A percentile compares a stretch with the other conserved stretches of the same genome.
Evolutionary conservation across 1,284 basidiomycete species (phyloP).

Genomic region (Butyriboletus appendiculatus): DNA sequence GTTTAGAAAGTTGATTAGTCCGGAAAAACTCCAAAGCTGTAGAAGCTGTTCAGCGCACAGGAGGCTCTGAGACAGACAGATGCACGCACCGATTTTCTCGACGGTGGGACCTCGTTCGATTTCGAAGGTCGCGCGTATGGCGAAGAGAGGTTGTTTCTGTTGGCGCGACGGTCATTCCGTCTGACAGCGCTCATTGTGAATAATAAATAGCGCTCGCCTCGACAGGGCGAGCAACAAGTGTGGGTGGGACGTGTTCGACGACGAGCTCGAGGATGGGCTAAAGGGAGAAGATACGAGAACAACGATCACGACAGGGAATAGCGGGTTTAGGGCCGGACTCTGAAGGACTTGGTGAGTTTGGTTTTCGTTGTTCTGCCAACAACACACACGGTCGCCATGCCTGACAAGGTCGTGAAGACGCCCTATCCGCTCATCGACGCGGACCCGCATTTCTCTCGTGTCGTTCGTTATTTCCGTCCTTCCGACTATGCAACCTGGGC

Average conservation of each 20-base stretch:
- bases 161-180: conserved; percentile 41
- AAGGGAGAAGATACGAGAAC: conserved; percentile 19
- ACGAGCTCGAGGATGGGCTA: conserved; percentile 10
- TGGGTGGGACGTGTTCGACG: conserved; percentile 4
- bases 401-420: conserved; percentile 67
- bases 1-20: conserved; percentile 48
- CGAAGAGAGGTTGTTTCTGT: conserved; percentile 38
- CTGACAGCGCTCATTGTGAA: conserved; percentile 53
- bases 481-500: conserved; percentile 91
- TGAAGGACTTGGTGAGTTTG: conserved; percentile 12
- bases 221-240: conserved; percentile 3
- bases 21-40: conserved; percentile 54
- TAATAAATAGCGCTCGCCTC: conserved; percentile 12
- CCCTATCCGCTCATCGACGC: conserved; percentile 87
- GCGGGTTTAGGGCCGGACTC: conserved; percentile 33
- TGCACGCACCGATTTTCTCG: conserved; percentile 48
- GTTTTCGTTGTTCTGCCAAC: conserved; percentile 7
- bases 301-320: conserved; percentile 18
- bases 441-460: conserved; percentile 90
- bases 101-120: conserved; percentile 9
- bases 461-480: conserved; percentile 87
- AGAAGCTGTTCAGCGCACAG: neutral
- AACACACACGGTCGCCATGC: conserved; percentile 47
- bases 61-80: neutral
- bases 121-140: conserved; percentile 37